Percentiles rank a stretch among this genome's conserved stretches.
These are phyloP conservation scores for Tetrastigma voinierianum DNA, from an alignment of 164 flowering plant species.

Conservation along the genomic window DNA sequence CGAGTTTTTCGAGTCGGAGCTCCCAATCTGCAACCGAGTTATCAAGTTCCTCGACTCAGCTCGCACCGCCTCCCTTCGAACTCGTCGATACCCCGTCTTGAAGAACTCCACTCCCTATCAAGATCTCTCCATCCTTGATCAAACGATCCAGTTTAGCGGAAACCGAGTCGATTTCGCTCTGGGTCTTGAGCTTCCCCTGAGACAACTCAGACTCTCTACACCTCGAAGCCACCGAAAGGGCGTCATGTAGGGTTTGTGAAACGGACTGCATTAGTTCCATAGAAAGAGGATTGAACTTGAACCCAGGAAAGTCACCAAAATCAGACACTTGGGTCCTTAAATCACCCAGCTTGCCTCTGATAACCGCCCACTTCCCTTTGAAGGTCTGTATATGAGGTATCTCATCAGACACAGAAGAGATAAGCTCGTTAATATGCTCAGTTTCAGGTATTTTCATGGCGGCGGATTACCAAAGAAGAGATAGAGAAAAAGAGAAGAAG, in stretches of 20 bases:
- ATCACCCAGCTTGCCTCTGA: slow-evolving; percentile 38
- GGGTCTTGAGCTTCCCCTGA: slow-evolving; percentile 64
- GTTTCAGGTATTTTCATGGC: slow-evolving; percentile 37
- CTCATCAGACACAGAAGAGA: slow-evolving; percentile 24
- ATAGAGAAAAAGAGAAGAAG: slow-evolving; percentile 4
- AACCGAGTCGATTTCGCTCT: slow-evolving; percentile 54
- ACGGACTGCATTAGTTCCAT: slow-evolving; percentile 43
- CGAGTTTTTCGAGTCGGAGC: slow-evolving; percentile 53
- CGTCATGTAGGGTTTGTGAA: slow-evolving; percentile 32
- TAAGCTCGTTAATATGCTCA: slow-evolving; percentile 16
- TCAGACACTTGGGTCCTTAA: slow-evolving; percentile 42
- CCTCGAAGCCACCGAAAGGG: slow-evolving; percentile 27
- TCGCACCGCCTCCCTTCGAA: slow-evolving; percentile 45
- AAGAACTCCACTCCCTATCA: slow-evolving; percentile 57
- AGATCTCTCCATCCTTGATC: slow-evolving; percentile 42
- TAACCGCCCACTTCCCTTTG: slow-evolving; percentile 46
- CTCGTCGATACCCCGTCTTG: slow-evolving; percentile 24
- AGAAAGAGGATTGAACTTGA: slow-evolving; percentile 39
- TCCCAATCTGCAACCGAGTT: slow-evolving; percentile 82
- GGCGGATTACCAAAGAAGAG: neutral
- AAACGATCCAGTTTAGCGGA: slow-evolving; percentile 45
- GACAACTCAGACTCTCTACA: slow-evolving; percentile 31
- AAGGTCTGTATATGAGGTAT: slow-evolving; percentile 28
- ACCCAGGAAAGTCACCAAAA: slow-evolving; percentile 30
- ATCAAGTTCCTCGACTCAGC: slow-evolving; percentile 58